Evolutionary conservation across 1,284 basidiomycete genomes (phyloP).

Genomic region (Wallemia mellicola): DNA sequence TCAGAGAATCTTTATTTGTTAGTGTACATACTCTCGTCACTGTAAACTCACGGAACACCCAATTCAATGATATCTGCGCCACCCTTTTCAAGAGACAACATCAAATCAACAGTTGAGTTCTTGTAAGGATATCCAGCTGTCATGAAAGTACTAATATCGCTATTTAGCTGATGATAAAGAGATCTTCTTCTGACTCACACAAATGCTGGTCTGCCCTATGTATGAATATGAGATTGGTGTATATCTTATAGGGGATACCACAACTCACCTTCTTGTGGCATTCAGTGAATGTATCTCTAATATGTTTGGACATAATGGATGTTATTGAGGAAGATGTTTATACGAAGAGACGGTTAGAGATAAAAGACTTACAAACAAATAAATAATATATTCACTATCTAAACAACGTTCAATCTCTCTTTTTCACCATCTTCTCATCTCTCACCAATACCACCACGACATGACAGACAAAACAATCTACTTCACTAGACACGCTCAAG

Average conservation of each 20-base stretch:
- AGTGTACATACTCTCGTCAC: too few species aligned
- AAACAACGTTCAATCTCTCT: background rate
- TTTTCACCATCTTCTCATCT: background rate
- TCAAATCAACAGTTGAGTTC: conserved; percentile 51
- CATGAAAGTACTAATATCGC: conserved; percentile 30
- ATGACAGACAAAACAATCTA: background rate
- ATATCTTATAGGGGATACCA: conserved; percentile 12
- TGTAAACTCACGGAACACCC: conserved; percentile 41
- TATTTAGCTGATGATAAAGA: background rate
- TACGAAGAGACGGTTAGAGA: background rate
- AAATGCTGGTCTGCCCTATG: conserved; percentile 35
- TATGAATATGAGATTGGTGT: conserved; percentile 11
- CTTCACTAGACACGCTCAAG: background rate
- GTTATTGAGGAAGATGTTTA: background rate
- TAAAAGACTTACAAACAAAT: background rate
- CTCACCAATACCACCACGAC: background rate
- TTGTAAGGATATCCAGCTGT: conserved; percentile 62
- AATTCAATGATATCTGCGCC: conserved; percentile 89
- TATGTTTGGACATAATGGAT: background rate
- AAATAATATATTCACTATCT: too few species aligned
- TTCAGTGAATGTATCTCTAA: conserved; percentile 1
- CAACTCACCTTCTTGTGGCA: conserved; percentile 10
- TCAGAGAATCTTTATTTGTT: conserved; percentile 53
- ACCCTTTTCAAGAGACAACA: conserved; percentile 72
- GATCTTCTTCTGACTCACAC: conserved; percentile 16